Conservation (phyloP, 1,284 basidiomycete genomes). For the Melanopsichium pennsylvanicum region DNA sequence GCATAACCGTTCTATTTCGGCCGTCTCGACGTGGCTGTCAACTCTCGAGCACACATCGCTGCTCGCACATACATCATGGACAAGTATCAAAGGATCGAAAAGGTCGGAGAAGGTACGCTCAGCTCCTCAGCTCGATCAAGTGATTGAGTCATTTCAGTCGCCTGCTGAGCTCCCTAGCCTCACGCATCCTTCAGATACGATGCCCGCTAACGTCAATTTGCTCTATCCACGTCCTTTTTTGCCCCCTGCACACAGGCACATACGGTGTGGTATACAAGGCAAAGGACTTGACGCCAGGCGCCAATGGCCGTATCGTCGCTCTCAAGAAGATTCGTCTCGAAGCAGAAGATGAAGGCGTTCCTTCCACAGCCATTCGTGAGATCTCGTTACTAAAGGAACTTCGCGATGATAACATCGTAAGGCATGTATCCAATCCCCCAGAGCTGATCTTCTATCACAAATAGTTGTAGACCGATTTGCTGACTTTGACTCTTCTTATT, state of each 20-base stretch:
- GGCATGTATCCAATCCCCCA: slow-evolving; percentile 21
- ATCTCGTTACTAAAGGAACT: slow-evolving; percentile 97
- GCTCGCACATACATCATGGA: slow-evolving; percentile 58
- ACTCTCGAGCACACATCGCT: background rate
- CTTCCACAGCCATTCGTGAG: slow-evolving; percentile 95
- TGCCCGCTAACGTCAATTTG: background rate
- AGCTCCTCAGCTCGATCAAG: background rate
- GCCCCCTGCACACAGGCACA: slow-evolving; percentile 74
- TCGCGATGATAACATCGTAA: slow-evolving; percentile 93
- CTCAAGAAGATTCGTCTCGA: slow-evolving; percentile 96
- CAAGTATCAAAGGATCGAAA: slow-evolving; percentile 77
- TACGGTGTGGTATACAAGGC: slow-evolving; percentile 91
- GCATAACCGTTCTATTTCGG: too few species aligned
- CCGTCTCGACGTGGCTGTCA: too few species aligned
- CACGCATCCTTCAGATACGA: too few species aligned
- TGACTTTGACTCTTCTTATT: background rate
- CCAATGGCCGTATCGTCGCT: slow-evolving; percentile 68
- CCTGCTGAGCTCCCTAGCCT: too few species aligned
- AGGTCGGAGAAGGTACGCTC: slow-evolving; percentile 68
- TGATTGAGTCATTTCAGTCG: too few species aligned
- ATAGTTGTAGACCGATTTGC: background rate
- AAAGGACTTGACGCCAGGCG: slow-evolving; percentile 72
- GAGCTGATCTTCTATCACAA: too few species aligned
- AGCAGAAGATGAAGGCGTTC: slow-evolving; percentile 96
- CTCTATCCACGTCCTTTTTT: background rate